Base-by-base conservation (phyloP, 306 rosid genomes). In the Prosopis cineraria region DNA sequence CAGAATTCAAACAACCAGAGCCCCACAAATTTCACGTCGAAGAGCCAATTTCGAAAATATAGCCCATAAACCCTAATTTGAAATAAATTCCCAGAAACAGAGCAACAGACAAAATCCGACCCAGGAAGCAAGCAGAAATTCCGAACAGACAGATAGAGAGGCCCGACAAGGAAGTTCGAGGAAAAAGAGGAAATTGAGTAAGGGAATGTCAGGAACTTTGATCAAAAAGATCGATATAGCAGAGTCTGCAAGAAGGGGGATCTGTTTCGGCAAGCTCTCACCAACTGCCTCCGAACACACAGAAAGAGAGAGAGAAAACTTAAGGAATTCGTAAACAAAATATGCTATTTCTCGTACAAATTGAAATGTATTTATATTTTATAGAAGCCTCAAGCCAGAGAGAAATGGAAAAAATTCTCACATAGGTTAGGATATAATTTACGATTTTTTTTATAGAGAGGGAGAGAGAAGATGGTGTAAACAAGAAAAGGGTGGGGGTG, bases 61-160 rank as follows among this genome's bases (percentile, higher is more conserved):
- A 33, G 11, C 81, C 40, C 85, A 78, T 84, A 91, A 95, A 92
- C 93, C 99, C 99, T 87, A 90, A 85, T 83, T 58, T 75, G 58
- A 73, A 79, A 73, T 68, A 56, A 36, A 20, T 37, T 53, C 27
- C 39, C 0, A 53, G 85, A 85, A 92, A 90, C 97, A 92, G 98
- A 91, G 97, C 96, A 89, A 88, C 59, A 24, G 17, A 63, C 56
- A 78, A 69, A 69, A 81, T 22, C 37, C n/a, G 30, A 79, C 80
- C 79, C 73, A 22, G 14, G 22, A 60, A 30, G 52, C 77, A 64
- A 81, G 52, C 2, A 56, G 29, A 68, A 53, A 63, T 73, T 64
- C 34, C 13, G 31, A 30, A 58, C 72, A 47, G 14, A 59, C 6
- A 68, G 33, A 33, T 6, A 37, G 25, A 70, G 24, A 76, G 30